Conservation (phyloP, 2,329 filamentous ascomycete genomes). For the Aspergillus tanneri region DNA sequence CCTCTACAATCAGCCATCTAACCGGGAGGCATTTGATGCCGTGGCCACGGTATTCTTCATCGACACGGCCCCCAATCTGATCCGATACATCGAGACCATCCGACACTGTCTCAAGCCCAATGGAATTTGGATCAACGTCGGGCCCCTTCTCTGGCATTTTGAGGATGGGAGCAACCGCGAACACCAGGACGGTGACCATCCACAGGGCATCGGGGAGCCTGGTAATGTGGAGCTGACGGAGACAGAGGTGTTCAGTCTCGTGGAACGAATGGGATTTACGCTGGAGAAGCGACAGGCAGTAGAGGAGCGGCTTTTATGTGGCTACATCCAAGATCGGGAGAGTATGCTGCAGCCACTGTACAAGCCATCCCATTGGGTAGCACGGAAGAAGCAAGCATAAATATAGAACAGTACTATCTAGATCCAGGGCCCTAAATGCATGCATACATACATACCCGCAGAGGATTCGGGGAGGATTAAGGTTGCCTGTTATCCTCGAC, state of each 20-base stretch:
- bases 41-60: slow-evolving; percentile 94
- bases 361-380: slow-evolving; percentile 79
- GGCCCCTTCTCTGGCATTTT: slow-evolving; percentile 93
- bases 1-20: slow-evolving; percentile 68
- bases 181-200: slow-evolving; percentile 29
- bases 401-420: slow-evolving; percentile 1
- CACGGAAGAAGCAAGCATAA: slow-evolving; percentile 58
- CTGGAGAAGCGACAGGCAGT: slow-evolving; percentile 63
- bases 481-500: neutral
- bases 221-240: slow-evolving; percentile 88
- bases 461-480: no score
- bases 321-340: slow-evolving; percentile 80
- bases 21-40: slow-evolving; percentile 68
- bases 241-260: slow-evolving; percentile 78
- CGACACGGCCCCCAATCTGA: slow-evolving; percentile 90
- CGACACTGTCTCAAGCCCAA: slow-evolving; percentile 71
- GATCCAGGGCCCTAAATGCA: neutral
- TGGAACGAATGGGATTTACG: slow-evolving; percentile 73
- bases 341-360: slow-evolving; percentile 89
- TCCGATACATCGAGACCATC: slow-evolving; percentile 85
- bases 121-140: slow-evolving; percentile 84
- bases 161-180: slow-evolving; percentile 55
- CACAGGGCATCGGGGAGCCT: slow-evolving; percentile 73
- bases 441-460: no score
- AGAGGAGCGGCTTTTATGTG: slow-evolving; percentile 56